Percentiles rank a stretch among this genome's conserved stretches.
phyloP scores from a whole-genome alignment of 108 stramenopile species.

The Pseudonitzschia pungens region DNA sequence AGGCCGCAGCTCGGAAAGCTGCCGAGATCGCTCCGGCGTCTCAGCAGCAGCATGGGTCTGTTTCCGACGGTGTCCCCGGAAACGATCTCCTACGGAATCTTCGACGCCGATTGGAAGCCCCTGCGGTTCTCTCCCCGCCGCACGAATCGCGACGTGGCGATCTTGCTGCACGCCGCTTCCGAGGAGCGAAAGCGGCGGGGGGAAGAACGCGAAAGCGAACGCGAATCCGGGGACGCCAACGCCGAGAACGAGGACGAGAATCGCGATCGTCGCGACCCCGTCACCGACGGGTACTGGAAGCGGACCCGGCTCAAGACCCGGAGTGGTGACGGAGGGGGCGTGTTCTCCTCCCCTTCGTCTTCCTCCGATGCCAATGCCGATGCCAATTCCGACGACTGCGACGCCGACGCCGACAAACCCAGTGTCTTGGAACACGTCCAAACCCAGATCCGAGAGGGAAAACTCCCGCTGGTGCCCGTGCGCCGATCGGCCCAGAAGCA shows the following conservation, averaged over 20 bases:
- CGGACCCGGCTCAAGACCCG: background rate
- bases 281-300: background rate
- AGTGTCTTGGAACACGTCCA: background rate
- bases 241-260: no score
- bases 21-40: background rate
- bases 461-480: slow-evolving; percentile 10
- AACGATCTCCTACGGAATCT: slow-evolving; percentile 1
- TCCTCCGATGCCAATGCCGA: no score
- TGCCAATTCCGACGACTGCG: no score
- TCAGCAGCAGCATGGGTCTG: background rate
- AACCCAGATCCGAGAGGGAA: background rate
- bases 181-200: background rate
- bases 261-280: no score
- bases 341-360: no score
- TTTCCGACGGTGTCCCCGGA: background rate
- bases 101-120: slow-evolving; percentile 16
- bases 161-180: slow-evolving; percentile 1
- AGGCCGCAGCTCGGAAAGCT: background rate
- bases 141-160: slow-evolving; percentile 3
- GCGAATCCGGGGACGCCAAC: no score
- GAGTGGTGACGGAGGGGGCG: no score
- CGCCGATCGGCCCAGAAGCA: background rate
- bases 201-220: background rate
- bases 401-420: no score
- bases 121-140: background rate